Percentiles rank a stretch among this genome's conserved stretches.
Conservation (phyloP, 2,329 filamentous ascomycete genomes). For the Aureobasidium melanogenum region DNA sequence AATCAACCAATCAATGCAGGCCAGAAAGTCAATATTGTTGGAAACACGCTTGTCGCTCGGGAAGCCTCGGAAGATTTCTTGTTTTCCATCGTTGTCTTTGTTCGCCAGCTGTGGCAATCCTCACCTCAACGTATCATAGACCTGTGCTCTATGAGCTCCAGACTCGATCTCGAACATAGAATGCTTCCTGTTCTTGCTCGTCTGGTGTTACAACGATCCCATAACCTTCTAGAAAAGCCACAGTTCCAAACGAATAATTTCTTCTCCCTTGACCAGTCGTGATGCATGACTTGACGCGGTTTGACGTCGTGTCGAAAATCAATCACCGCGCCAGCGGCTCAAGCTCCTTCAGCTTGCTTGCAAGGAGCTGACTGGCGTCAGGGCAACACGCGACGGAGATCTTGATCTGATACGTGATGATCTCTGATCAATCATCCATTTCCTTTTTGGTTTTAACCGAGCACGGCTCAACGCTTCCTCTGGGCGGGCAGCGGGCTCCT, state of each 20-base stretch:
- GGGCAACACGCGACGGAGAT: neutral
- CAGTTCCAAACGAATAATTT: neutral
- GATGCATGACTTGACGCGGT: neutral
- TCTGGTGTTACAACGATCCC: neutral
- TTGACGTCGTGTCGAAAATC: neutral
- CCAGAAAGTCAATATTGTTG: conserved; percentile 5
- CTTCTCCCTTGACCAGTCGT: neutral
- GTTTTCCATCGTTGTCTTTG: neutral
- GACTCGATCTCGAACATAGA: neutral
- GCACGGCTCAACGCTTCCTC: conserved; percentile 1
- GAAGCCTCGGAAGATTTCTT: conserved; percentile 3
- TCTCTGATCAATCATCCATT: neutral
- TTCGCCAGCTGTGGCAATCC: neutral
- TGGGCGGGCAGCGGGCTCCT: neutral
- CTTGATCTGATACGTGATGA: conserved; percentile 1
- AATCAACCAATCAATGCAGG: neutral
- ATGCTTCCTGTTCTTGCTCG: neutral
- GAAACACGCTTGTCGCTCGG: neutral
- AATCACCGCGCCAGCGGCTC: neutral
- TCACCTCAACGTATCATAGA: conserved; percentile 6
- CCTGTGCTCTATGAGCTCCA: neutral
- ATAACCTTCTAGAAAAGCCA: neutral
- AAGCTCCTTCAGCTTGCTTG: neutral
- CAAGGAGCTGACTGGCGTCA: neutral
- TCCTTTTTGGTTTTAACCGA: neutral